Conservation (phyloP, 441 rosid species). For the Lepidium campestre region DNA sequence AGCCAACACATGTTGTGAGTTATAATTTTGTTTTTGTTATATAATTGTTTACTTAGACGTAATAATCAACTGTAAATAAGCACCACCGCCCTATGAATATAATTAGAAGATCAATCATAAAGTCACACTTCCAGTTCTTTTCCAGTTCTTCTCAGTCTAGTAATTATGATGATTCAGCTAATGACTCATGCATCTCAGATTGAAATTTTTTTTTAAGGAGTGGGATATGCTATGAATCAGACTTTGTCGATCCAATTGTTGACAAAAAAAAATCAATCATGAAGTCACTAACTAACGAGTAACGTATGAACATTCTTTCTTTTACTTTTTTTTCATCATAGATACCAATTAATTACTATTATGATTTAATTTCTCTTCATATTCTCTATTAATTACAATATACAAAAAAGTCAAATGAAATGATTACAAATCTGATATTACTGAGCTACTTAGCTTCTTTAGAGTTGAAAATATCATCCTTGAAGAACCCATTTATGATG, state of each 20-base stretch:
- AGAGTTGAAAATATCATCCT: constrained; percentile 16
- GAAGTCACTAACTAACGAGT: background rate
- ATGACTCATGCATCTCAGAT: no score
- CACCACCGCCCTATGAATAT: constrained; percentile 22
- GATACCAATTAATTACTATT: background rate
- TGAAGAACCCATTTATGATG: background rate
- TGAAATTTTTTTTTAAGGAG: no score
- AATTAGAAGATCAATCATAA: background rate
- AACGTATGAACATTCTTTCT: background rate
- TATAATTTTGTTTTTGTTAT: background rate
- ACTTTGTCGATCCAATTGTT: no score
- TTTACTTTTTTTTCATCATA: background rate
- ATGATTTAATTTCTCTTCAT: background rate
- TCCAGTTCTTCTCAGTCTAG: no score
- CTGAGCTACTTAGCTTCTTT: constrained; percentile 3
- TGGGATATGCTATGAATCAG: no score
- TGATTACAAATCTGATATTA: constrained; percentile 11
- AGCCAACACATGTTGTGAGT: background rate
- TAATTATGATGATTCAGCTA: no score
- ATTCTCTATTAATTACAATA: background rate
- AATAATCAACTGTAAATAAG: constrained; percentile 9
- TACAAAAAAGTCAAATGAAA: constrained; percentile 11
- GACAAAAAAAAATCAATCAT: background rate
- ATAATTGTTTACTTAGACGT: background rate
- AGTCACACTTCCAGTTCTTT: no score